Evolutionary conservation across 2,329 filamentous ascomycete species (phyloP).

Genomic region (Penicillium paneum): DNA sequence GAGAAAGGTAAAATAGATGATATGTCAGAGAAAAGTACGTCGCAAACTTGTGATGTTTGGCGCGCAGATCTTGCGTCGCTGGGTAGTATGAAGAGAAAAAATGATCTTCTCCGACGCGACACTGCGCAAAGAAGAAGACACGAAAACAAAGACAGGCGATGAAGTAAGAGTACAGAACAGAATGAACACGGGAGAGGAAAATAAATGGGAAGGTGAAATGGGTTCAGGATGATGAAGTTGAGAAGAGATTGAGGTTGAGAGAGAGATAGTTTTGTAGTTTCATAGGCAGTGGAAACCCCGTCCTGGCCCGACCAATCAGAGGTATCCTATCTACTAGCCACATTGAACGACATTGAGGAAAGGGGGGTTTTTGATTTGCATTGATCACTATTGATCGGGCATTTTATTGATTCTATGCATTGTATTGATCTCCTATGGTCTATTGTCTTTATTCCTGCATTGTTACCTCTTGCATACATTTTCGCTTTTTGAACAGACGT

Average conservation of each 20-base stretch:
- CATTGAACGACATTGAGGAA: conserved; percentile 8
- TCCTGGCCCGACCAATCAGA: conserved; percentile 8
- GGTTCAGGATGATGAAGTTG: conserved; percentile 6
- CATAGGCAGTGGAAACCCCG: conserved; percentile 8
- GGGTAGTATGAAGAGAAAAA: conserved; percentile 14
- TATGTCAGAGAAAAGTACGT: not conserved
- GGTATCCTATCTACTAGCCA: conserved; percentile 8
- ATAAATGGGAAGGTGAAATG: conserved; percentile 4
- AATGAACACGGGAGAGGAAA: conserved; percentile 3
- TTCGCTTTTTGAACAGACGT: not conserved
- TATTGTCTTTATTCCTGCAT: not conserved
- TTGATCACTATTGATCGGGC: not conserved
- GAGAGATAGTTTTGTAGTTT: conserved; percentile 28
- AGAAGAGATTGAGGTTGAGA: conserved; percentile 18
- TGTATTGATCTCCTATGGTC: not conserved
- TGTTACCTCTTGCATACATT: not conserved
- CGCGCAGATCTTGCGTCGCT: conserved; percentile 10
- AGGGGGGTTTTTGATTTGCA: conserved; percentile 3
- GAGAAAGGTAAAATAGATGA: conserved; percentile 1
- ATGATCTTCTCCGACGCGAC: conserved; percentile 11
- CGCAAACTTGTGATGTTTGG: conserved; percentile 6
- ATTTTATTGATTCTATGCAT: not conserved
- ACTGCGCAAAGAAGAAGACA: conserved; percentile 10
- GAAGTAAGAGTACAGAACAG: not conserved
- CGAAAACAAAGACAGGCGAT: conserved; percentile 10